Evolutionary conservation across 148 eudicot species (phyloP).

Genomic region (Amaranthus cruentus): DNA sequence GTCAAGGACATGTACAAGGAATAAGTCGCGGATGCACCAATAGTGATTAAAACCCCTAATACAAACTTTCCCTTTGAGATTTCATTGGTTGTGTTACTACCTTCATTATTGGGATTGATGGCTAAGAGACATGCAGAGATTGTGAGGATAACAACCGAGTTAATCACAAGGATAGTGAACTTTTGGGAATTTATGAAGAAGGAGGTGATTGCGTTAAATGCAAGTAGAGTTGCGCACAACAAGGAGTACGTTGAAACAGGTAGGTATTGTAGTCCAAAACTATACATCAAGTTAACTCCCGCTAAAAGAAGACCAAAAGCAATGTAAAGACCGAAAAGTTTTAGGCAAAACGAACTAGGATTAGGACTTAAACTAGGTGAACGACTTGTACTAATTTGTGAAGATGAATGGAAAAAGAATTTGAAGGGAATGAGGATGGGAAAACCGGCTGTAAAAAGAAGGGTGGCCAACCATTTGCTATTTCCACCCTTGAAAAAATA

Average conservation of each 20-base stretch:
- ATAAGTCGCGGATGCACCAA: conserved; percentile 42
- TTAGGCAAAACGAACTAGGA: not conserved
- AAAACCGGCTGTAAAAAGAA: conserved; percentile 47
- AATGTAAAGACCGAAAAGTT: conserved; percentile 23
- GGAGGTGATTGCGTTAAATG: conserved; percentile 46
- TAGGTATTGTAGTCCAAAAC: conserved; percentile 41
- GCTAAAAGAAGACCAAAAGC: conserved; percentile 30
- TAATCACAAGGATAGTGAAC: conserved; percentile 38
- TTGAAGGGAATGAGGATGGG: conserved; percentile 31
- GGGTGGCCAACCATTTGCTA: conserved; percentile 54
- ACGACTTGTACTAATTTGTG: too few relatives aligned
- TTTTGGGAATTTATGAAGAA: conserved; percentile 45
- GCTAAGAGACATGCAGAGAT: conserved; percentile 43
- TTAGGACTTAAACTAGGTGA: not conserved
- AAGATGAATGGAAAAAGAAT: not conserved
- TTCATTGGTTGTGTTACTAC: not conserved
- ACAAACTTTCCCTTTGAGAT: conserved; percentile 16
- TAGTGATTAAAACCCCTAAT: conserved; percentile 40
- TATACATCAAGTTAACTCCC: conserved; percentile 39
- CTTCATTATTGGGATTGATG: conserved; percentile 21
- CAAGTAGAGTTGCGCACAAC: conserved; percentile 44
- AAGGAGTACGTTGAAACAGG: conserved; percentile 55
- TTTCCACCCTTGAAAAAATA: conserved; percentile 46
- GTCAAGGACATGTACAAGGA: conserved; percentile 31
- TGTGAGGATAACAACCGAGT: conserved; percentile 45